These are phyloP conservation scores for Penicillium verrucosum DNA, from an alignment of 2,329 filamentous ascomycete species.

Conservation along the genomic window DNA sequence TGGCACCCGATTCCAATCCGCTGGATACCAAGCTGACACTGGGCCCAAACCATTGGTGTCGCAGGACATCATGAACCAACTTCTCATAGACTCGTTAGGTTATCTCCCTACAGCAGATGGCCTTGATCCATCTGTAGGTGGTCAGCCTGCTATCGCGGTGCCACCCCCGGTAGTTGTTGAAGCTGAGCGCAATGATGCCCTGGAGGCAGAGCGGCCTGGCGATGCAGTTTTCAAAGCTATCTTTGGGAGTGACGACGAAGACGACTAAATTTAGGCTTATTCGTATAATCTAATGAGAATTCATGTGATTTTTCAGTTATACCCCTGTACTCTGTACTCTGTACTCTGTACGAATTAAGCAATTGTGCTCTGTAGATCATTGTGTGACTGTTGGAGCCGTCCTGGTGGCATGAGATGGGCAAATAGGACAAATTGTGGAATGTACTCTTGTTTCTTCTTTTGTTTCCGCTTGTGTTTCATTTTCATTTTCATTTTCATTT, in stretches of 20 bases:
- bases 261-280: slow-evolving; percentile 44
- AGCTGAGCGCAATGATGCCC: slow-evolving; percentile 70
- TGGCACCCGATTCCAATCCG: slow-evolving; percentile 31
- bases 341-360: background rate
- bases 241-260: slow-evolving; percentile 82
- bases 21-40: slow-evolving; percentile 31
- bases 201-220: slow-evolving; percentile 70
- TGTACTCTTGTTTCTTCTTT: background rate
- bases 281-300: background rate
- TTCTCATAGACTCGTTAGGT: slow-evolving; percentile 46
- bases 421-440: slow-evolving; percentile 1
- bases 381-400: background rate
- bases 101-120: slow-evolving; percentile 25
- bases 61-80: slow-evolving; percentile 54
- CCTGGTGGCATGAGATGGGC: background rate
- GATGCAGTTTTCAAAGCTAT: slow-evolving; percentile 88
- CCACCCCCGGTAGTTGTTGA: slow-evolving; percentile 50
- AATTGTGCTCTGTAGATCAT: background rate
- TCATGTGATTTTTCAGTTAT: background rate
- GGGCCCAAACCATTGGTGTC: slow-evolving; percentile 49
- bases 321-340: background rate
- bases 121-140: slow-evolving; percentile 16
- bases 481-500: background rate
- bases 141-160: slow-evolving; percentile 11
- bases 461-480: background rate